Evolutionary conservation across 1,284 basidiomycete species (phyloP).

Genomic region (Gastroboletus turbinatus): DNA sequence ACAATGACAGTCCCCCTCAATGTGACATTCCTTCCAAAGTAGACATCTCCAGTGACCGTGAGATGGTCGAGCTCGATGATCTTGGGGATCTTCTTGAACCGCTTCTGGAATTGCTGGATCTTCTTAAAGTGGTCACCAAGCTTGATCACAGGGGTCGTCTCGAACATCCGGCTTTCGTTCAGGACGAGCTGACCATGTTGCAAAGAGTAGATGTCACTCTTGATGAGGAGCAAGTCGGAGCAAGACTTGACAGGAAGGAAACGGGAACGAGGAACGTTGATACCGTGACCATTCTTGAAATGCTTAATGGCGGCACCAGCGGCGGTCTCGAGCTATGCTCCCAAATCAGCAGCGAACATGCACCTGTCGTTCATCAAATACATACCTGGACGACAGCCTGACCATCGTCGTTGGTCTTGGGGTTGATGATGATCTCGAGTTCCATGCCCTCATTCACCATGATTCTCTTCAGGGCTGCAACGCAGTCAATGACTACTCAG

Average conservation of each 20-base stretch:
- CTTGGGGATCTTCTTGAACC: constrained; percentile 96
- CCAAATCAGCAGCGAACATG: constrained; percentile 24
- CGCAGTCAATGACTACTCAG: constrained; percentile 2
- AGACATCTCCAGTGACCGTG: constrained; percentile 95
- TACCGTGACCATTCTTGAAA: constrained; percentile 91
- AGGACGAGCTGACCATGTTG: constrained; percentile 94
- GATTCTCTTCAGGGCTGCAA: constrained; percentile 85
- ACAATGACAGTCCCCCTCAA: constrained; percentile 86
- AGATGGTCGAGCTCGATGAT: constrained; percentile 94
- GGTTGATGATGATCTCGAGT: constrained; percentile 93
- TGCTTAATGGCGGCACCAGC: constrained; percentile 98
- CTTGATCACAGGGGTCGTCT: constrained; percentile 96
- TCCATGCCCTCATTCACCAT: constrained; percentile 94
- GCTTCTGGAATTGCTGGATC: constrained; percentile 96
- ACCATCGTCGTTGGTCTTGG: constrained; percentile 86
- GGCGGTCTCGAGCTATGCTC: constrained; percentile 87
- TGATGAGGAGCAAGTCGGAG: constrained; percentile 92
- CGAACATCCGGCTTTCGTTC: constrained; percentile 89
- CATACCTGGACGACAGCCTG: constrained; percentile 76
- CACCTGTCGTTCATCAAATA: background rate
- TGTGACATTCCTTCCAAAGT: constrained; percentile 92
- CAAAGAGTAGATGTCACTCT: constrained; percentile 94
- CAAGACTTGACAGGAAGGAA: constrained; percentile 97
- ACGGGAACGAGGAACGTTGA: constrained; percentile 96
- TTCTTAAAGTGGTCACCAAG: constrained; percentile 92